Evolutionary conservation across 306 rosid genomes (phyloP), one percentile per base, ranked within the genome.

Genomic region (Prunus padus): DNA sequence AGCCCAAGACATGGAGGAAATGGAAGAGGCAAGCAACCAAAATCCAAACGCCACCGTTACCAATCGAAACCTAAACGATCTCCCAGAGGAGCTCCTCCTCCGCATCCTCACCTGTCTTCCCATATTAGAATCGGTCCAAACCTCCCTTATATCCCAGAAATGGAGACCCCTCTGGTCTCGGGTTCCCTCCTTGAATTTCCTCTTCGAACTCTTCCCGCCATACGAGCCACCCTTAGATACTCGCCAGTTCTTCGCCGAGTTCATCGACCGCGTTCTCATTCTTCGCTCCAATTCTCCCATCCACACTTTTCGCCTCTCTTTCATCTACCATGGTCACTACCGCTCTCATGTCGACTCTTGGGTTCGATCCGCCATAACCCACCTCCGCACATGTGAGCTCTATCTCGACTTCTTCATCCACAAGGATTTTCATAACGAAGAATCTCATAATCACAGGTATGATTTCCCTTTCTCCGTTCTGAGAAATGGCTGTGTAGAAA

Each of bases 341-440:
- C 1, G 22, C 76, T 57, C 11, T 52, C 76, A 42, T 40, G 76
- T 72, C 11, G 76, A 72, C 55, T 72, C 66, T 10, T 72, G 66
- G 76, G 23, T 56, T 0, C 76, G 40, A 18, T 33, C 37, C 76
- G 76, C 76, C 54, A 8, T 55, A 19, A 54, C 65, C 52, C 76
- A 16, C 66, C 26, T 37, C 52, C 65, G 1, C 3, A 65, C 76
- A 9, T 65, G 65, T 4, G 65, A 56, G 11, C 40, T 55, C 54
- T n/a, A 56, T 52, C 76, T 55, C 54, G 76, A 72, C 54, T 40
- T 71, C 76, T 37, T 33, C 76, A 54, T 71, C 76, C 20, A 54
- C 65, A 45, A 45, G 0, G 54, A 55, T 1, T 40, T 54, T 5
- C 76, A 71, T 22, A 19, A 22, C 66, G 65, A 33, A 9, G 76